A percentile compares a stretch with the other conserved stretches of the same genome.
phyloP scores from a whole-genome alignment of 1,284 basidiomycete species.

The Apiotrichum sp. region DNA sequence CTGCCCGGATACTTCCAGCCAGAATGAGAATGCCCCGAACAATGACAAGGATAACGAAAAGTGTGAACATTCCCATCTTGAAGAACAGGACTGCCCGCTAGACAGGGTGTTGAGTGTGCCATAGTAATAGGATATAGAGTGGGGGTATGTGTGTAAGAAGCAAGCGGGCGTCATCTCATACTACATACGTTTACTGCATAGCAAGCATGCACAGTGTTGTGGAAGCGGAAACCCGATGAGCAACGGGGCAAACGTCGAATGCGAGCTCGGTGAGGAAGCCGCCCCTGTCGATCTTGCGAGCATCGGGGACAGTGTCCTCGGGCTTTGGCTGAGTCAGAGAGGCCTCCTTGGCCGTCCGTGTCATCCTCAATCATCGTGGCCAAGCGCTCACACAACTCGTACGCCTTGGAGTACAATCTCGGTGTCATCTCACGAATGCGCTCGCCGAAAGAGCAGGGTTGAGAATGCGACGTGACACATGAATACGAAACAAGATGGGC shows the following conservation, averaged over 20 bases:
- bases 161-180: too few relatives aligned
- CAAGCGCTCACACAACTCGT: conserved; percentile 46
- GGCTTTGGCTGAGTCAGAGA: conserved; percentile 3
- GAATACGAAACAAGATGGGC: too few relatives aligned
- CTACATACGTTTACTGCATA: too few relatives aligned
- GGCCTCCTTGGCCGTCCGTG: background rate
- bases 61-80: too few relatives aligned
- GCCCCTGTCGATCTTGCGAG: conserved; percentile 11
- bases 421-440: conserved; percentile 42
- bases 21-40: too few relatives aligned
- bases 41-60: too few relatives aligned
- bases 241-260: conserved; percentile 51
- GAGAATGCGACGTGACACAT: conserved; percentile 18
- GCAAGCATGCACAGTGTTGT: too few relatives aligned
- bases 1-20: background rate
- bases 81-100: too few relatives aligned
- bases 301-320: conserved; percentile 12
- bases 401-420: conserved; percentile 59
- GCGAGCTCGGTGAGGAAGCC: conserved; percentile 50
- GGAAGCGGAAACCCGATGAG: too few relatives aligned
- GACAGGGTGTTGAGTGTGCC: too few relatives aligned
- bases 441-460: conserved; percentile 44
- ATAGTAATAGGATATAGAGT: too few relatives aligned
- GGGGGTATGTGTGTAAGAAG: too few relatives aligned
- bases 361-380: background rate